A percentile compares a stretch with the other conserved stretches of the same genome.
Conservation (phyloP, 768 basidiomycete species). For the Favolaschia claudopus region DNA sequence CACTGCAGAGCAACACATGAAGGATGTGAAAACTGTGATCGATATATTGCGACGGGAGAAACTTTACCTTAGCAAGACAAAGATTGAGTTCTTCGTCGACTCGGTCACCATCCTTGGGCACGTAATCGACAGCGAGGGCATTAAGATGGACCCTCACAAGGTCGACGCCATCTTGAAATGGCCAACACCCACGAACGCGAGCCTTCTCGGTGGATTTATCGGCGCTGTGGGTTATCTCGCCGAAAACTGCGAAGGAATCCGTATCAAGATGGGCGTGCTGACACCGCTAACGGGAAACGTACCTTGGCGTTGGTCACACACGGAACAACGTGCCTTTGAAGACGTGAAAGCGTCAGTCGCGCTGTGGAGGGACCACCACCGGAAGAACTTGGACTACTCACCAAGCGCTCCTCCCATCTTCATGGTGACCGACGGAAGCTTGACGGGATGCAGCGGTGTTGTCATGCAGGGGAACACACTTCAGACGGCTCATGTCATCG, state of each 20-base stretch:
- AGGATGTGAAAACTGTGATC: slow-evolving; percentile 39
- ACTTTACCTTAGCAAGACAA: slow-evolving; percentile 43
- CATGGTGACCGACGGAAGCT: slow-evolving; percentile 40
- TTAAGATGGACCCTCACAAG: slow-evolving; percentile 53
- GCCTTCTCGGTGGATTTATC: slow-evolving; percentile 42
- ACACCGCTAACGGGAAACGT: slow-evolving; percentile 31
- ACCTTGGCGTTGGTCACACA: slow-evolving; percentile 37
- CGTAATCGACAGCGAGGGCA: slow-evolving; percentile 43
- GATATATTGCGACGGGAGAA: slow-evolving; percentile 40
- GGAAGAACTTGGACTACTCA: slow-evolving; percentile 30
- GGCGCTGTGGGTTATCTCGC: slow-evolving; percentile 42
- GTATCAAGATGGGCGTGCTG: slow-evolving; percentile 48
- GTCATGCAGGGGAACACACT: slow-evolving; percentile 33
- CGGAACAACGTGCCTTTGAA: slow-evolving; percentile 43
- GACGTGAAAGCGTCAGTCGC: slow-evolving; percentile 38
- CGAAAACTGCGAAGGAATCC: slow-evolving; percentile 38
- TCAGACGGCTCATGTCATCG: slow-evolving; percentile 33
- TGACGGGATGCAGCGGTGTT: slow-evolving; percentile 38
- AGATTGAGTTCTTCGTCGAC: slow-evolving; percentile 40
- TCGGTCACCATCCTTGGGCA: slow-evolving; percentile 41
- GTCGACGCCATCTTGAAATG: slow-evolving; percentile 45
- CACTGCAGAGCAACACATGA: slow-evolving; percentile 41
- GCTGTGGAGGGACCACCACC: slow-evolving; percentile 26
- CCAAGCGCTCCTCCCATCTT: slow-evolving; percentile 31
- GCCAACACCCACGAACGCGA: slow-evolving; percentile 42